Evolutionary conservation across 208 protist genomes (phyloP).

Genomic region (Leishmania braziliensis): DNA sequence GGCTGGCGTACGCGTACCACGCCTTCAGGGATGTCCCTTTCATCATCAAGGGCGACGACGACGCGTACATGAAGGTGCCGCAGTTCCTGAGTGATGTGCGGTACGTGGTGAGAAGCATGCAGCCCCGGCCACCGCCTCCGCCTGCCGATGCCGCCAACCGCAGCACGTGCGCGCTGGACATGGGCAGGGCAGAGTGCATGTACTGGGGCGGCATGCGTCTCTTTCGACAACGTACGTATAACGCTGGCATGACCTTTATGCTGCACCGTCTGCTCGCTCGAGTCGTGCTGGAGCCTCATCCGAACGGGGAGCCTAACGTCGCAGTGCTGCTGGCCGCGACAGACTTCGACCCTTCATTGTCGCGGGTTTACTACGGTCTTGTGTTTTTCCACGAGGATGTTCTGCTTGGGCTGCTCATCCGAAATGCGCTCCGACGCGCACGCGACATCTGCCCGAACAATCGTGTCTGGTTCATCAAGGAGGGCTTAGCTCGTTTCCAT

Average conservation of each 20-base stretch:
- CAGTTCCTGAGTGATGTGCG: slow-evolving; percentile 50
- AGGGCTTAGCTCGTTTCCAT: slow-evolving; percentile 10
- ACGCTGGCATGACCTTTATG: slow-evolving; percentile 22
- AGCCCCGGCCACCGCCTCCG: neutral
- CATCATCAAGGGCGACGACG: slow-evolving; percentile 62
- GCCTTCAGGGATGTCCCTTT: slow-evolving; percentile 38
- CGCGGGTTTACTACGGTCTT: neutral
- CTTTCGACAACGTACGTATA: neutral
- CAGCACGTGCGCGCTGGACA: neutral
- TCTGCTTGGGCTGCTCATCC: neutral
- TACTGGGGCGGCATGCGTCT: slow-evolving; percentile 20
- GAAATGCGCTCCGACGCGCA: neutral
- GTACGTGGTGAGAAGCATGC: neutral
- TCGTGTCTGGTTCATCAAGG: neutral
- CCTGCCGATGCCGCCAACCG: neutral
- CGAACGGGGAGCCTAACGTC: neutral
- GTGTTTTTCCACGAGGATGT: slow-evolving; percentile 3
- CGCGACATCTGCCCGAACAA: neutral
- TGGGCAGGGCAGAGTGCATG: slow-evolving; percentile 16
- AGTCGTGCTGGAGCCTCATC: slow-evolving; percentile 4
- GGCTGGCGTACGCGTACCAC: slow-evolving; percentile 43
- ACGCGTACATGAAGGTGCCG: slow-evolving; percentile 56
- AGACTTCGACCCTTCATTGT: neutral
- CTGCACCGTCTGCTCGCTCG: slow-evolving; percentile 7
- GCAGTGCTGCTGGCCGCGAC: no score